Evolutionary conservation across 768 basidiomycete species (phyloP), one percentile per base, ranked within the genome.

Genomic region (Asterophora parasitica): DNA sequence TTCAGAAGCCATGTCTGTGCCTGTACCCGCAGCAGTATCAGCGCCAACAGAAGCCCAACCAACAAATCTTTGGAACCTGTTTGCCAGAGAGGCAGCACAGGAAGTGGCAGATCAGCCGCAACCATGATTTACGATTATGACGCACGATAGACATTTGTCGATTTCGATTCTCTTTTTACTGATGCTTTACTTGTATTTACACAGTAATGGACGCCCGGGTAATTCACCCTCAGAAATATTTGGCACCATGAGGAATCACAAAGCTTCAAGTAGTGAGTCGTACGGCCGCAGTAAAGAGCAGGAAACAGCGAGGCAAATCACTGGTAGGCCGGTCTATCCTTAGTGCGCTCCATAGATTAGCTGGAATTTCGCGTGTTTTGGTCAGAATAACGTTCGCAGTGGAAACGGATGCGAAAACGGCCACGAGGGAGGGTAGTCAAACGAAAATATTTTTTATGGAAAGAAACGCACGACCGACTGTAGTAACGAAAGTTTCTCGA

Each of bases 401-500:
- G n/a, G n/a, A n/a, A n/a, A 17, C 17, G 6, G n/a, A 10, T 31
- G 11, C 16, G 3, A 28, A 35, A 23, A 9, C 12, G 12, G 16
- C n/a, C n/a, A n/a, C 8, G 13, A 9, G 30, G 19, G 17, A 44
- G 17, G 31, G 30, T n/a, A n/a, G n/a, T n/a, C n/a, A n/a, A n/a
- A n/a, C n/a, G n/a, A n/a, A n/a, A n/a, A n/a, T n/a, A n/a, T n/a
- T n/a, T n/a, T n/a, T n/a, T n/a, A n/a, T n/a, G n/a, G 1, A 33
- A 31, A 20, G 39, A 16, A 23, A 40, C 87, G 57, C 43, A 96
- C n/a, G n/a, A n/a, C n/a, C 93, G 92, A 66, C 94, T 95, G 65
- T 95, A 98, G 59, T 95, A n/a, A 91, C 19, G 97, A 73, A 13
- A 97, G 77, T 68, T 97, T 97, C 70, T 97, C 95, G 57, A 97